Conservation (phyloP, 129 eudicot species). For the Oenanthe sinensis region DNA sequence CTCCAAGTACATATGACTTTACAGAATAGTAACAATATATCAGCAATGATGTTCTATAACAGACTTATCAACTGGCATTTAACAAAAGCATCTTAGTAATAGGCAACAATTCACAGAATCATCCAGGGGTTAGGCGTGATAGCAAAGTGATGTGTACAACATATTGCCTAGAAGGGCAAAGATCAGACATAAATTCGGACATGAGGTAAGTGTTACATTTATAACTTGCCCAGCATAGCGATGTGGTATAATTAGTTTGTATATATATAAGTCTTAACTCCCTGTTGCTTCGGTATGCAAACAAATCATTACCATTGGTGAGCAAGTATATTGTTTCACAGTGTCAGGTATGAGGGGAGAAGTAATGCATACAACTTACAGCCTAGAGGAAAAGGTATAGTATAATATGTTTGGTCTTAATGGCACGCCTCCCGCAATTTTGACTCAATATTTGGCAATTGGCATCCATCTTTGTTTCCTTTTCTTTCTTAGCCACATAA, state of each 20-base stretch:
- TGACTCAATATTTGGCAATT: not conserved
- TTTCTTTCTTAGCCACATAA: not conserved
- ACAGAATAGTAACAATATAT: slow-evolving; percentile 13
- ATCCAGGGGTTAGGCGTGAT: not conserved
- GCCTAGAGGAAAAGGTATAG: not conserved
- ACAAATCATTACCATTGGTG: not conserved
- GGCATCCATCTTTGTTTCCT: not conserved
- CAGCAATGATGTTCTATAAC: not conserved
- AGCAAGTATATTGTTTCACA: not conserved
- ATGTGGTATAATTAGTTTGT: not conserved
- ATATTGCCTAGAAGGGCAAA: not conserved
- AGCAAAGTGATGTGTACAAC: not conserved
- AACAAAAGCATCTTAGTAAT: not conserved
- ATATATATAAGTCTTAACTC: not conserved
- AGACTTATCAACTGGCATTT: not conserved
- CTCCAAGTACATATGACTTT: slow-evolving; percentile 98
- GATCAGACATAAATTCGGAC: not conserved
- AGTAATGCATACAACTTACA: not conserved
- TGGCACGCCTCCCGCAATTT: not conserved
- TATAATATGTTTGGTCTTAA: not conserved
- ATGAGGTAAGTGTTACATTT: not conserved
- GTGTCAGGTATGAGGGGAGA: not conserved
- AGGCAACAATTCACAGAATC: not conserved
- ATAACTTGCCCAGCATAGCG: not conserved
- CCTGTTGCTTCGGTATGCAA: not conserved